Percentiles rank a stretch among this genome's conserved stretches.
Conservation (phyloP, 352 stramenopile species). For the Pseudoperonospora humuli region DNA sequence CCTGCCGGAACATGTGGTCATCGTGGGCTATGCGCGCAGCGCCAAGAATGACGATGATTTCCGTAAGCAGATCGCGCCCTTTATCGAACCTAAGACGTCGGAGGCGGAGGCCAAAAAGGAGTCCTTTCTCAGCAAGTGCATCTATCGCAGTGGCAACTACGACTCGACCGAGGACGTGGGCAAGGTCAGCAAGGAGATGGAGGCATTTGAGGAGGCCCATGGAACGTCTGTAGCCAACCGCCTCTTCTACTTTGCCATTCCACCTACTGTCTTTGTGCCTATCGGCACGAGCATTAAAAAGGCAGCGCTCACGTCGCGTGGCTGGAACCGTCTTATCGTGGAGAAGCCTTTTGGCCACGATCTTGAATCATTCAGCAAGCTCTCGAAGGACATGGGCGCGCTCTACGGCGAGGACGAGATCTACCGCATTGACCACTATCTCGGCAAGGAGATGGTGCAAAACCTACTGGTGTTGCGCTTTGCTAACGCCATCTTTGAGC, state of each 20-base stretch:
- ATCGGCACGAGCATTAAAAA: constrained; percentile 91
- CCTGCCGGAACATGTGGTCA: constrained; percentile 73
- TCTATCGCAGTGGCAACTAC: constrained; percentile 77
- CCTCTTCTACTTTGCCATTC: constrained; percentile 97
- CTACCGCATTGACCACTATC: constrained; percentile 97
- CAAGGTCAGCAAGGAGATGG: constrained; percentile 66
- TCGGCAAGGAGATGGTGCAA: constrained; percentile 98
- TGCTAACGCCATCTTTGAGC: constrained; percentile 95
- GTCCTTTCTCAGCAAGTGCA: constrained; percentile 65
- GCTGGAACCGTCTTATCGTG: constrained; percentile 95
- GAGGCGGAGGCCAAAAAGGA: constrained; percentile 54
- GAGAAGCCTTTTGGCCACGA: constrained; percentile 99
- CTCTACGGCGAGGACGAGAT: constrained; percentile 86
- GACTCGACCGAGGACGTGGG: constrained; percentile 77
- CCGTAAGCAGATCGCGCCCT: constrained; percentile 61
- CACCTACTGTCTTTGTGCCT: constrained; percentile 93
- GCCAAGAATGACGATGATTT: constrained; percentile 82
- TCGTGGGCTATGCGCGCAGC: constrained; percentile 82
- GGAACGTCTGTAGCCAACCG: constrained; percentile 59
- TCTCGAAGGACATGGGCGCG: constrained; percentile 81
- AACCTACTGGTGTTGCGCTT: constrained; percentile 96
- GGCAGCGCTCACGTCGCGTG: constrained; percentile 74
- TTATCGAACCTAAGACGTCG: constrained; percentile 44
- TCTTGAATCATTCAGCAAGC: constrained; percentile 86
- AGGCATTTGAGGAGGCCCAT: constrained; percentile 42